phyloP scores from a whole-genome alignment of 768 basidiomycete species.

The Boletus vinaceobasis region DNA sequence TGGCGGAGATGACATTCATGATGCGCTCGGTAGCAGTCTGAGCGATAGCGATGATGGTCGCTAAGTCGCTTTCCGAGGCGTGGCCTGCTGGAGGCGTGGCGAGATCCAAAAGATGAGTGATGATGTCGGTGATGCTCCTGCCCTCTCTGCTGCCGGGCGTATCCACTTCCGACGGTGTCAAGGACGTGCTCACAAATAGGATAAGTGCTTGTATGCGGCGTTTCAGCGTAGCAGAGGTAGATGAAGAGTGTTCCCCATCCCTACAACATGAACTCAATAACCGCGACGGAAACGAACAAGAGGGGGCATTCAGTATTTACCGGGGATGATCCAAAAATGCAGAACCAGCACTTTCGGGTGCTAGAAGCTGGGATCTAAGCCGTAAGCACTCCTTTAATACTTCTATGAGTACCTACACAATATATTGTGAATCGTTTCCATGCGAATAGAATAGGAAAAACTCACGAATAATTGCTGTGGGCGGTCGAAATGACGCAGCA shows the following conservation, averaged over 20 bases:
- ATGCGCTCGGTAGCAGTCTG: slow-evolving; percentile 50
- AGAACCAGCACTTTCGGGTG: slow-evolving; percentile 35
- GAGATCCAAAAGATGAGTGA: slow-evolving; percentile 49
- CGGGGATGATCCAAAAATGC: slow-evolving; percentile 55
- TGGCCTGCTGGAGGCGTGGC: slow-evolving; percentile 35
- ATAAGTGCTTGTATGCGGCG: slow-evolving; percentile 69
- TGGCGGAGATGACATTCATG: slow-evolving; percentile 64
- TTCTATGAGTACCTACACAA: slow-evolving; percentile 54
- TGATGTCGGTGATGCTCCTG: slow-evolving; percentile 39
- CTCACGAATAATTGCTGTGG: slow-evolving; percentile 53
- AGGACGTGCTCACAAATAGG: slow-evolving; percentile 54
- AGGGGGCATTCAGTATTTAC: slow-evolving; percentile 33
- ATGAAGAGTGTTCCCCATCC: slow-evolving; percentile 55
- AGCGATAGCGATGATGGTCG: slow-evolving; percentile 45
- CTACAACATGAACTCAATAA: slow-evolving; percentile 30
- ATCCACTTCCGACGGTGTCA: slow-evolving; percentile 36
- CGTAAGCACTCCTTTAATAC: slow-evolving; percentile 64
- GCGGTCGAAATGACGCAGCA: slow-evolving; percentile 55
- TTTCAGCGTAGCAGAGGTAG: slow-evolving; percentile 43
- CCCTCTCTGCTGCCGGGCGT: slow-evolving; percentile 4
- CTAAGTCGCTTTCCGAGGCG: slow-evolving; percentile 35
- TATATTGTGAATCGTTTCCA: background rate
- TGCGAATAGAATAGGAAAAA: background rate
- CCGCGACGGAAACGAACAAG: background rate
- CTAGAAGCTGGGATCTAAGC: slow-evolving; percentile 43